Evolutionary conservation across 257 asterid species (phyloP), one percentile per base, ranked within the genome.

Genomic region (Solanum rostratum): DNA sequence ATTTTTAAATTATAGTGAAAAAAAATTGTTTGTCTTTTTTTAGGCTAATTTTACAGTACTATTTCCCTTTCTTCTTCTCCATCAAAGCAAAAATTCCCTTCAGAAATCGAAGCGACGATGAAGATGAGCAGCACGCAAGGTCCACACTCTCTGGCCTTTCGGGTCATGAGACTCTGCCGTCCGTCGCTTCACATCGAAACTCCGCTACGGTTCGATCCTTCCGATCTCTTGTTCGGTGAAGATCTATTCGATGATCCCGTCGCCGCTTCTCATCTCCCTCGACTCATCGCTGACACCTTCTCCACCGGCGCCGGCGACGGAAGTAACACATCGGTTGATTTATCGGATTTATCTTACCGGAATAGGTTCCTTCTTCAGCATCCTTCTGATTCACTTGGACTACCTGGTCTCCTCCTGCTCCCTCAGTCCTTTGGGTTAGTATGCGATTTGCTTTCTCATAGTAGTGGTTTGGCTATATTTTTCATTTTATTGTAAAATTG

Each of bases 141-240:
- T 84, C 84, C 93, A 65, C 98, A 96, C 88, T 95, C 98, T 11
- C 91, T 96, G 66, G 99, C 99, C 29, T 96, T 96, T 88, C 85
- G 98, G 78, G 99, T 95, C 80, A 96, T 96, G 98, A 90, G 99
- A 20, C 84, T 95, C 19, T 96, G 99, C 92, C 90, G 98, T 29
- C 97, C 99, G 27, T 90, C 98, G 53, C 90, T 96, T 62, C 98
- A 95, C 89, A 93, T 96, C 29, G 98, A 93, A 81, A 91, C 90
- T 43, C 91, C 97, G 59, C 95, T 96, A 79, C 92, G 90, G 65
- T 95, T 96, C 91, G 97, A 96, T 84, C 98, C 97, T 45, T 86
- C 92, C 85, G 98, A 96, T 90, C 92, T 96, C 87, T 92, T 95
- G 81, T 92, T 93, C 91, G 98, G 99, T 79, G 98, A 96, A 86